Conservation (phyloP, 441 rosid genomes). For the Adansonia gregorii region DNA sequence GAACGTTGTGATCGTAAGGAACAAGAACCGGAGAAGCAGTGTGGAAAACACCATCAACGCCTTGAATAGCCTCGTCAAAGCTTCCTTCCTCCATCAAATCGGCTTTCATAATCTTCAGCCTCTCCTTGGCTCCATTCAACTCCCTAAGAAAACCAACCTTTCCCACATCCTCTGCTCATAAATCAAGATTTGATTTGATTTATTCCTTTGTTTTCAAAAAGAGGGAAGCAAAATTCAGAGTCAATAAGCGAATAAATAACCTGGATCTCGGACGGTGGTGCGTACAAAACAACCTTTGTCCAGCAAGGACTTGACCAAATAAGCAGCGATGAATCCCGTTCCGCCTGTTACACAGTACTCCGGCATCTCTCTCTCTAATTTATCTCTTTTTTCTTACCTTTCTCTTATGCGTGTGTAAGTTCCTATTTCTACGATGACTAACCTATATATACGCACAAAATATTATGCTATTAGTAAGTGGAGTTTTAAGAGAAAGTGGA, state of each 20-base stretch:
- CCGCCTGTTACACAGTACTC: conserved; percentile 82
- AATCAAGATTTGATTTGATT: neutral
- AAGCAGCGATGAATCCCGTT: conserved; percentile 74
- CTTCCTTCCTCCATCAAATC: conserved; percentile 75
- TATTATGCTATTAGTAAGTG: too few relatives aligned
- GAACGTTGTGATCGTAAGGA: conserved; percentile 57
- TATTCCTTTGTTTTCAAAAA: neutral
- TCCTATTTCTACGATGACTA: neutral
- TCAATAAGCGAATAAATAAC: conserved; percentile 31
- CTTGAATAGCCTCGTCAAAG: conserved; percentile 73
- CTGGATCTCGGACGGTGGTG: conserved; percentile 73
- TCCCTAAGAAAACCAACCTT: conserved; percentile 64
- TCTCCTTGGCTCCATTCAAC: conserved; percentile 68
- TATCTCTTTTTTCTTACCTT: neutral
- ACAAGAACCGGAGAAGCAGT: conserved; percentile 78
- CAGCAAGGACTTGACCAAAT: conserved; percentile 61
- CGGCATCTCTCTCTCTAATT: conserved; percentile 1
- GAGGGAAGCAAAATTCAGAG: too few relatives aligned
- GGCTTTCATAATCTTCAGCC: conserved; percentile 70
- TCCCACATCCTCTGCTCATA: conserved; percentile 45
- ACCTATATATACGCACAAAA: neutral
- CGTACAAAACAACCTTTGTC: conserved; percentile 62
- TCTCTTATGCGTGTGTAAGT: neutral
- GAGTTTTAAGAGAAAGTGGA: too few relatives aligned
- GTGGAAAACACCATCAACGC: conserved; percentile 86